These are phyloP conservation scores for Ilyonectria sp. DNA, from an alignment of 2,329 filamentous ascomycete species.

Conservation along the genomic window DNA sequence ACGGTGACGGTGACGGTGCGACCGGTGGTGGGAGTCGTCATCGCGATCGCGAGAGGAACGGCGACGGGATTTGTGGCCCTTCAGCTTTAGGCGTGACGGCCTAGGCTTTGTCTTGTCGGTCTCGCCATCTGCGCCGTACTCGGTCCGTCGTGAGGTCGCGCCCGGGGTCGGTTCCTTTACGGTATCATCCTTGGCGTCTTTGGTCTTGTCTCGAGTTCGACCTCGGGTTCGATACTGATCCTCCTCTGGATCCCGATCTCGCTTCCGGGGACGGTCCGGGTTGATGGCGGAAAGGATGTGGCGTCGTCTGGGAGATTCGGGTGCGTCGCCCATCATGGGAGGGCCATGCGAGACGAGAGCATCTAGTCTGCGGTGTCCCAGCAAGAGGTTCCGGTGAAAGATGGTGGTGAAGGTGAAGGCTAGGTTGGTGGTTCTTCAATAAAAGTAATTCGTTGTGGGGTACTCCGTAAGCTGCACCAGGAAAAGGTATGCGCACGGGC, in stretches of 20 bases:
- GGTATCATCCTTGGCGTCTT: slow-evolving; percentile 16
- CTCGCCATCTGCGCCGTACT: slow-evolving; percentile 31
- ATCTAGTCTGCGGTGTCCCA: slow-evolving; percentile 23
- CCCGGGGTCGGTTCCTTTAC: neutral
- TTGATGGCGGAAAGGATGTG: slow-evolving; percentile 67
- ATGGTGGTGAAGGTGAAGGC: neutral
- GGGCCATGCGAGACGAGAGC: slow-evolving; percentile 40
- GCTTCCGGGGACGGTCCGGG: slow-evolving; percentile 41
- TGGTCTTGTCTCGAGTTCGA: slow-evolving; percentile 1
- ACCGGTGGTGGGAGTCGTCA: slow-evolving; percentile 38
- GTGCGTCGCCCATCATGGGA: slow-evolving; percentile 52
- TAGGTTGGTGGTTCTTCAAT: neutral
- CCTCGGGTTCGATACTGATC: slow-evolving; percentile 8
- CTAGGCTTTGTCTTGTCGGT: slow-evolving; percentile 47
- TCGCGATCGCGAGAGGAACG: slow-evolving; percentile 44
- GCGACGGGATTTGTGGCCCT: slow-evolving; percentile 50
- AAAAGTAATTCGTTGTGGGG: slow-evolving; percentile 2
- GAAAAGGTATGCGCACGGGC: neutral
- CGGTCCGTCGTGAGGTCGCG: neutral
- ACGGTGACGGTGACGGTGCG: slow-evolving; percentile 49
- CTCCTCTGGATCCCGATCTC: slow-evolving; percentile 15
- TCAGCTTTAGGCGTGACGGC: slow-evolving; percentile 53
- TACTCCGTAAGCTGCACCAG: neutral
- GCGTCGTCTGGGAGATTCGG: slow-evolving; percentile 58
- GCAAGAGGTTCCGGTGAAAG: neutral